Percentiles rank a stretch among this genome's conserved stretches.
Conservation (phyloP, 148 eudicot species). For the Rhododendron henanense region DNA sequence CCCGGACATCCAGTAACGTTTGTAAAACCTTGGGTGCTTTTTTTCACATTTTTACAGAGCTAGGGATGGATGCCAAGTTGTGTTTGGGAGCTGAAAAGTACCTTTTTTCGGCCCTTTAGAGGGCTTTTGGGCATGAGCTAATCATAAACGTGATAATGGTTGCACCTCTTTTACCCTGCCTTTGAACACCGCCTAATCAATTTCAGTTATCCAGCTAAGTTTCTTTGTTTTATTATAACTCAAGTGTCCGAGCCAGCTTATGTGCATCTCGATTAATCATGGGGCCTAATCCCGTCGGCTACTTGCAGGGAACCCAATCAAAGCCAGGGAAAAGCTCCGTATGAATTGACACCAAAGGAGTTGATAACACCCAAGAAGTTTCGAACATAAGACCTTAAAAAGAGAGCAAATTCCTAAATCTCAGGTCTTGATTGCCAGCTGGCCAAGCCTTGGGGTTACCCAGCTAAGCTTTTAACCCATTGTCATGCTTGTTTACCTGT, state of each 20-base stretch:
- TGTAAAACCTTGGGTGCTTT: background rate
- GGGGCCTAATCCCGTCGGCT: background rate
- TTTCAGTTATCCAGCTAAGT: background rate
- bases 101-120: background rate
- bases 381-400: no score
- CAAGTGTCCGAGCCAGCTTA: no score
- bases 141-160: background rate
- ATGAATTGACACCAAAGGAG: background rate
- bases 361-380: no score
- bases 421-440: background rate
- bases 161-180: background rate
- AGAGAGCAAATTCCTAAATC: no score
- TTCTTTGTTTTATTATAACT: no score
- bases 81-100: background rate
- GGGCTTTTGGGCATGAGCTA: background rate
- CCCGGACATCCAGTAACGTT: background rate
- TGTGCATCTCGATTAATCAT: no score
- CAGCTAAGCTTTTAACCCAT: background rate
- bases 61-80: background rate
- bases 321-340: background rate
- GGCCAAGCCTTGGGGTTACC: background rate
- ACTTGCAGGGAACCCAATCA: background rate
- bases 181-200: background rate
- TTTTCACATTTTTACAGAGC: background rate
- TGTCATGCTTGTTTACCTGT: background rate